Conservation (phyloP, 2,329 filamentous ascomycete genomes). For the Aspergillus hortae region DNA sequence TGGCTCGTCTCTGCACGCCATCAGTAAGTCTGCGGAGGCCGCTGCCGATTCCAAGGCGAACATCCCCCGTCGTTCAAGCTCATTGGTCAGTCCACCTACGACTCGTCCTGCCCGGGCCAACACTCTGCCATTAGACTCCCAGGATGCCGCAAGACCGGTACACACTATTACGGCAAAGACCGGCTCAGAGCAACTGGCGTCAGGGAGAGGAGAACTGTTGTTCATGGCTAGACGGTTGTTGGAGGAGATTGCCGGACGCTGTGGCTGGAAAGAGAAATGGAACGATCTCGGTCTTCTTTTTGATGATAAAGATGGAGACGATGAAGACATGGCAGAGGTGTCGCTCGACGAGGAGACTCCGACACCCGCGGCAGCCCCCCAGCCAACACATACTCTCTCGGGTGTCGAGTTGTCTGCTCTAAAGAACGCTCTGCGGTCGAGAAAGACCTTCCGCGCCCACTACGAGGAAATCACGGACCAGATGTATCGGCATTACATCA, state of each 20-base stretch:
- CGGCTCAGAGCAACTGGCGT: constrained; percentile 78
- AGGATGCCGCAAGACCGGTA: constrained; percentile 31
- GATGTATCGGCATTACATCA: constrained; percentile 75
- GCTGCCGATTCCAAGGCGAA: constrained; percentile 23
- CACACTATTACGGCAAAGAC: constrained; percentile 46
- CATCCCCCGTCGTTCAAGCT: constrained; percentile 39
- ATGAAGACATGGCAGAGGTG: constrained; percentile 33
- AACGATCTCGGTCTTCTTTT: constrained; percentile 49
- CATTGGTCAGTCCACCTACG: constrained; percentile 23
- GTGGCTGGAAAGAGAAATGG: constrained; percentile 78
- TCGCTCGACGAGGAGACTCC: constrained; percentile 28
- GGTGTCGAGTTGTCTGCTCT: constrained; percentile 59
- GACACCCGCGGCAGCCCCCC: constrained; percentile 13
- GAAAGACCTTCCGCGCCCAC: constrained; percentile 62
- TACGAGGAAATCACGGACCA: constrained; percentile 80
- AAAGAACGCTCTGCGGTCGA: constrained; percentile 58
- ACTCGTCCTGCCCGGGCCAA: constrained; percentile 23
- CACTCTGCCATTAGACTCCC: constrained; percentile 44
- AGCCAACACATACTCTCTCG: constrained; percentile 24
- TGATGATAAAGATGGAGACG: constrained; percentile 26
- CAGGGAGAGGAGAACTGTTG: constrained; percentile 76
- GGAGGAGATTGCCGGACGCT: constrained; percentile 66
- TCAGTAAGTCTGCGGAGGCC: constrained; percentile 20
- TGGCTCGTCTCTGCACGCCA: constrained; percentile 32
- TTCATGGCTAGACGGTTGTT: constrained; percentile 76